Evolutionary conservation across 116 monocot species (phyloP), one percentile per base, ranked within the genome.

Genomic region (Phalaenopsis hybrid): DNA sequence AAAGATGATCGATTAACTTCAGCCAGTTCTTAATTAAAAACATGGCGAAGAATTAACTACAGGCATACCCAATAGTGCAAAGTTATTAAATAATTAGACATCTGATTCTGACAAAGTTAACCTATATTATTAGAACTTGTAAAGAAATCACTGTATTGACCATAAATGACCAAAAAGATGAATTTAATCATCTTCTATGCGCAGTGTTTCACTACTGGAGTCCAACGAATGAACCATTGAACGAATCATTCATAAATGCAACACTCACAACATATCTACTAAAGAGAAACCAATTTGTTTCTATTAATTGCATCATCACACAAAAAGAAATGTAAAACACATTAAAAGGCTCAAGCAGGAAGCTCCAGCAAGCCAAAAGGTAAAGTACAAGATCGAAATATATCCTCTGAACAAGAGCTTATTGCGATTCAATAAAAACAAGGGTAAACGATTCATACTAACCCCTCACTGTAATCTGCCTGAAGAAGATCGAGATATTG

Each of bases 391-490:
- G 4, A 63, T 63, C 4, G 7, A 61, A 21, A 63, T n/a, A 18
- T 63, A 21, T 63, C 63, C n/a, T 34, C 13, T 34, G 37, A 72
- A 34, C 37, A 72, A 37, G 4, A 37, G 33, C 72, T 37, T 23
- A 72, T 31, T 70, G 11, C 11, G 72, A 72, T 34, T 72, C 72
- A 31, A 72, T 37, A 34, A 72, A 72, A 72, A 72, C 5, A 72
- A 72, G 72, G 72, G 3, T 23, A 75, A 46, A 45, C 18, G 43
- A 45, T 75, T 0, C 15, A 65, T 51, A 37, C 83, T 63, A 76
- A 92, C 95, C 95, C 95, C 85, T 96, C 96, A 2, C 89, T 80
- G 88, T 96, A 96, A 81, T 96, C 96, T 6, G 96, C 94, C 88
- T 96, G 94, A 37, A 96, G 87, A 74, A 96, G 94, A 80, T 96